phyloP scores from a whole-genome alignment of 2,329 filamentous ascomycete species.

The Ampelomyces quisqualis region DNA sequence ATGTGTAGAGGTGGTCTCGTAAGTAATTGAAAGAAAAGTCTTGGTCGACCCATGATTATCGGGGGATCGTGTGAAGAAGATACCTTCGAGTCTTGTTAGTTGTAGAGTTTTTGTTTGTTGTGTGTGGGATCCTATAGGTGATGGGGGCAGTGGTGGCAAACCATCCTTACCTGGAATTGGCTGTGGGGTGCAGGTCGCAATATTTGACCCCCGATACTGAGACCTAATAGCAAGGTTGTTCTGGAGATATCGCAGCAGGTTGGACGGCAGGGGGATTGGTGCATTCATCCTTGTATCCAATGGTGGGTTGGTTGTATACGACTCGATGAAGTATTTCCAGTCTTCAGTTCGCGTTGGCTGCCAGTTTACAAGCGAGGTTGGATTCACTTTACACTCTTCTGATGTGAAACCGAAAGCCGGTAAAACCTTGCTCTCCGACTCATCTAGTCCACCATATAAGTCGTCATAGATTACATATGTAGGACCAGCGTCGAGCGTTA shows the following conservation, averaged over 20 bases:
- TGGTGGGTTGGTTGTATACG: conserved; percentile 10
- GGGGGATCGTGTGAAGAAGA: conserved; percentile 2
- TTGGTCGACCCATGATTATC: conserved; percentile 9
- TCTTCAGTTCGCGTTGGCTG: conserved; percentile 24
- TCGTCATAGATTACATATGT: conserved; percentile 36
- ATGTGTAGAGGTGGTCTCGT: conserved; percentile 27
- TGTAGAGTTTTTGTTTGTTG: no score
- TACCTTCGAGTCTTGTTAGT: no score
- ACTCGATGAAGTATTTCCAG: conserved; percentile 32
- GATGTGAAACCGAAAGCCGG: no score
- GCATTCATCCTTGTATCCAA: not conserved
- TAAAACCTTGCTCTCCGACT: no score
- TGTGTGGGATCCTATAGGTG: no score
- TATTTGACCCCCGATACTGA: conserved; percentile 30
- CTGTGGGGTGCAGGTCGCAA: conserved; percentile 30
- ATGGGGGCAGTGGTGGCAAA: no score
- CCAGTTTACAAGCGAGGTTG: conserved; percentile 15
- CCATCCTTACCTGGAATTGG: not conserved
- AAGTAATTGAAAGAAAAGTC: conserved; percentile 32
- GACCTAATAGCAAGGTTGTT: conserved; percentile 17
- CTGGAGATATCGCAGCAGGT: conserved; percentile 27
- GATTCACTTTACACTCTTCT: conserved; percentile 15
- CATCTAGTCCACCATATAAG: conserved; percentile 27
- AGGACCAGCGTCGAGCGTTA: conserved; percentile 25
- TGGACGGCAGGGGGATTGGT: conserved; percentile 23